phyloP scores from a whole-genome alignment of 2,329 filamentous ascomycete genomes.

The Chaetothyriales sp. region DNA sequence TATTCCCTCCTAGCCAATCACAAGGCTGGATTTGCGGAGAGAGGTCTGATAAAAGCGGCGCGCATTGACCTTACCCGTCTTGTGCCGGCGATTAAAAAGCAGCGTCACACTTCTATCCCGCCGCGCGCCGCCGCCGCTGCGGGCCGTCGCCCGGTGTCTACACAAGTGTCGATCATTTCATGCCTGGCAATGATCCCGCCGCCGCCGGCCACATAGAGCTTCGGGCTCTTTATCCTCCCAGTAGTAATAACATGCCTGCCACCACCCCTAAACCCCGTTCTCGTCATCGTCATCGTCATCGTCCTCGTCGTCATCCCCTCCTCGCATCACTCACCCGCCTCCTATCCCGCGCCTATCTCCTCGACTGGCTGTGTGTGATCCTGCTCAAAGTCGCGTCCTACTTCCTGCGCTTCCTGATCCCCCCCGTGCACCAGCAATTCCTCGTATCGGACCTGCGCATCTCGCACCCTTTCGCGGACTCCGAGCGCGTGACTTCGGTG shows the following conservation, averaged over 20 bases:
- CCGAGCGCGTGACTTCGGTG: constrained; percentile 60
- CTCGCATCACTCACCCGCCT: no score
- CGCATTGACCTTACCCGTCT: no score
- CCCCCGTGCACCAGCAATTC: constrained; percentile 92
- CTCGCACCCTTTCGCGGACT: constrained; percentile 68
- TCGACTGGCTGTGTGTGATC: constrained; percentile 70
- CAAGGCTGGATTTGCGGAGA: constrained; percentile 12
- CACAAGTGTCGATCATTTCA: not conserved
- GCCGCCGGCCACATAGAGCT: not conserved
- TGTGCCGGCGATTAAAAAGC: not conserved
- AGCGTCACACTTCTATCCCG: not conserved
- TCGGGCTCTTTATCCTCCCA: not conserved
- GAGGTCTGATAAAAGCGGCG: not conserved
- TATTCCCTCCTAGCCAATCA: constrained; percentile 7
- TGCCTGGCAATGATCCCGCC: not conserved
- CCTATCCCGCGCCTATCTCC: constrained; percentile 59
- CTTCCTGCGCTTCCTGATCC: constrained; percentile 46
- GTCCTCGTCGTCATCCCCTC: no score
- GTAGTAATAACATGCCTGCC: not conserved
- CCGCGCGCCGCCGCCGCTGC: no score
- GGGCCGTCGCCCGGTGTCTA: no score
- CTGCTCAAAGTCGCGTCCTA: constrained; percentile 55
- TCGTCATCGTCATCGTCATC: no score
- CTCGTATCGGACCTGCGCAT: constrained; percentile 70
- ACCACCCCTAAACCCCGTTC: no score